phyloP scores from a whole-genome alignment of 441 rosid genomes.

The Isatis lusitanica region DNA sequence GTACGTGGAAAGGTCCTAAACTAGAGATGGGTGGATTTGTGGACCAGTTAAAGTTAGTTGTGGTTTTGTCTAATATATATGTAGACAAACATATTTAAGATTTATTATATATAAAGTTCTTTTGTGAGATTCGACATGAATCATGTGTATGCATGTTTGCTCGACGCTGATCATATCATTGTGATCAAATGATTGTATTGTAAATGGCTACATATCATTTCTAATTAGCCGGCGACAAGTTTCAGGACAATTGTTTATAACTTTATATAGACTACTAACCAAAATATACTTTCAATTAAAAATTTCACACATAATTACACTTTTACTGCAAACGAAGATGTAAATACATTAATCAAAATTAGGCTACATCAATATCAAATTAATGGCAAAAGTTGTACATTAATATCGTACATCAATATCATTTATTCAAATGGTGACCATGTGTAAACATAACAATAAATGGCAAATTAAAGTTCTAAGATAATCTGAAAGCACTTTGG shows the following conservation, averaged over 20 bases:
- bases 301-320: too few species aligned
- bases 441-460: neutral
- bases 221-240: neutral
- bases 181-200: slow-evolving; percentile 16
- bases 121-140: slow-evolving; percentile 10
- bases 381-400: too few species aligned
- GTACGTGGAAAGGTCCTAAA: neutral
- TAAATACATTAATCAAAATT: neutral
- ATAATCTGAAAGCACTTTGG: neutral
- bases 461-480: neutral
- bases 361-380: neutral
- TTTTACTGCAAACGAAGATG: too few species aligned
- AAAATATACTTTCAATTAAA: neutral
- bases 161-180: slow-evolving; percentile 10
- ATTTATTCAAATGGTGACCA: neutral
- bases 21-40: slow-evolving; percentile 28
- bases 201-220: slow-evolving; percentile 5
- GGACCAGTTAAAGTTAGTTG: slow-evolving; percentile 26
- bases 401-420: neutral
- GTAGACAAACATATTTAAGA: neutral
- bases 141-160: slow-evolving; percentile 13
- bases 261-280: neutral
- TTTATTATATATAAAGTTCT: neutral
- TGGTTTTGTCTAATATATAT: neutral
- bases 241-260: neutral